These are phyloP conservation scores for Tolypocladium tundrense DNA, from an alignment of 2,329 filamentous ascomycete genomes.

Conservation along the genomic window DNA sequence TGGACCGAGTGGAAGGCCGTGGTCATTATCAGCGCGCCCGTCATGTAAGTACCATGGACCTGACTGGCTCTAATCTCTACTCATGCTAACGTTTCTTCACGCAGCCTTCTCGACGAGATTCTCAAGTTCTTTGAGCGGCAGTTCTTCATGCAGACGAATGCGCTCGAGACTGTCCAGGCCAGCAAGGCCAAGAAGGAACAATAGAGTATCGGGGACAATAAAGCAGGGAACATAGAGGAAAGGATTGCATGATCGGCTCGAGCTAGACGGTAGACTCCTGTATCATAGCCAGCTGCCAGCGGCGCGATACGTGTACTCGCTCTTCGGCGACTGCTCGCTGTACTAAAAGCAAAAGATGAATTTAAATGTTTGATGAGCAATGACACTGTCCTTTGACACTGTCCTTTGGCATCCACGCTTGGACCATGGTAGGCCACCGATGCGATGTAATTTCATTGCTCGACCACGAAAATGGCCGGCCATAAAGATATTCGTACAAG, in stretches of 20 bases:
- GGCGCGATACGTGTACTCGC: not conserved
- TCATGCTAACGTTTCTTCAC: slow-evolving; percentile 11
- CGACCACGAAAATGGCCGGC: slow-evolving; percentile 3
- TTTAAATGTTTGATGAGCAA: not conserved
- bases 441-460: not conserved
- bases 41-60: slow-evolving; percentile 57
- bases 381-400: too few relatives aligned
- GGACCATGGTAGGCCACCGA: not conserved
- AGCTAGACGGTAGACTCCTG: slow-evolving; percentile 20
- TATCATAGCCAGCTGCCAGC: slow-evolving; percentile 12
- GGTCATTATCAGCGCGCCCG: slow-evolving; percentile 75
- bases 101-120: slow-evolving; percentile 68
- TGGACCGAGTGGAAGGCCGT: slow-evolving; percentile 89
- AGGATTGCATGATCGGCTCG: slow-evolving; percentile 4
- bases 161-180: slow-evolving; percentile 23
- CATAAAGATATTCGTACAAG: slow-evolving; percentile 10
- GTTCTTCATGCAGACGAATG: slow-evolving; percentile 47
- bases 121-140: slow-evolving; percentile 69
- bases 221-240: slow-evolving; percentile 9
- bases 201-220: slow-evolving; percentile 21
- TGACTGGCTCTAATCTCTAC: not conserved
- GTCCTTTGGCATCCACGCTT: not conserved
- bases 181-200: slow-evolving; percentile 43
- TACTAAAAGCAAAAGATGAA: not conserved
- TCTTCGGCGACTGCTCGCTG: not conserved